A percentile compares a stretch with the other conserved stretches of the same genome.
These are phyloP conservation scores for Alternaria sp. DNA, from an alignment of 2,329 filamentous ascomycete species.

Conservation along the genomic window DNA sequence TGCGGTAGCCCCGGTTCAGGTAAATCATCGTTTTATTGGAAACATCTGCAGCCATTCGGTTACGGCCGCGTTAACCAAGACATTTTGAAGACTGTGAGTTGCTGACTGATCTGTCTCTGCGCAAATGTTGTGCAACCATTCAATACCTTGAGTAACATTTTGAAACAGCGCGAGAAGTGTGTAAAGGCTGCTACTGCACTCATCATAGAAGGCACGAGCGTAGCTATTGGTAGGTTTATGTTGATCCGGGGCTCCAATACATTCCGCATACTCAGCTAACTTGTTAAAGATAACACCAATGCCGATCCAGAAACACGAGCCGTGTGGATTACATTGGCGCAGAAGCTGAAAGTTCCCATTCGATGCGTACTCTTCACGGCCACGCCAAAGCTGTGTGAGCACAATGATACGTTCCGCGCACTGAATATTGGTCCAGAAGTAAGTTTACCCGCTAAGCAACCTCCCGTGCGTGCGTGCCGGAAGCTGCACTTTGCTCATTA, in stretches of 20 bases:
- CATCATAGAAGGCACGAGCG: conserved; percentile 71
- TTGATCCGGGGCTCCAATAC: conserved; percentile 34
- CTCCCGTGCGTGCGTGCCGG: conserved; percentile 13
- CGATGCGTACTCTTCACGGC: conserved; percentile 88
- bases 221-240: conserved; percentile 77
- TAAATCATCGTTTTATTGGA: conserved; percentile 92
- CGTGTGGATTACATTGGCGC: conserved; percentile 81
- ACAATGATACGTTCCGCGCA: conserved; percentile 87
- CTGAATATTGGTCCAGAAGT: conserved; percentile 57
- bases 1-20: conserved; percentile 90
- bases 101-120: conserved; percentile 10
- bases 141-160: conserved; percentile 42
- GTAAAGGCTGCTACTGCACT: conserved; percentile 75
- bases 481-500: conserved; percentile 9
- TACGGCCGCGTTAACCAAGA: conserved; percentile 94
- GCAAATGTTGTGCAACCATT: conserved; percentile 39
- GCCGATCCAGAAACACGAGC: conserved; percentile 78
- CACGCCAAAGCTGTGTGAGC: conserved; percentile 73
- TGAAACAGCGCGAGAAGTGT: conserved; percentile 66
- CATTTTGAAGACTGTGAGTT: conserved; percentile 73
- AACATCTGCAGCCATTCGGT: conserved; percentile 76
- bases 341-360: conserved; percentile 74
- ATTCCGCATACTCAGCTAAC: conserved; percentile 27
- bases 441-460: conserved; percentile 35
- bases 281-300: conserved; percentile 90